Percentiles rank a stretch among this genome's conserved stretches.
Evolutionary conservation across 768 basidiomycete species (phyloP).

Genomic region (Calocera cornea): DNA sequence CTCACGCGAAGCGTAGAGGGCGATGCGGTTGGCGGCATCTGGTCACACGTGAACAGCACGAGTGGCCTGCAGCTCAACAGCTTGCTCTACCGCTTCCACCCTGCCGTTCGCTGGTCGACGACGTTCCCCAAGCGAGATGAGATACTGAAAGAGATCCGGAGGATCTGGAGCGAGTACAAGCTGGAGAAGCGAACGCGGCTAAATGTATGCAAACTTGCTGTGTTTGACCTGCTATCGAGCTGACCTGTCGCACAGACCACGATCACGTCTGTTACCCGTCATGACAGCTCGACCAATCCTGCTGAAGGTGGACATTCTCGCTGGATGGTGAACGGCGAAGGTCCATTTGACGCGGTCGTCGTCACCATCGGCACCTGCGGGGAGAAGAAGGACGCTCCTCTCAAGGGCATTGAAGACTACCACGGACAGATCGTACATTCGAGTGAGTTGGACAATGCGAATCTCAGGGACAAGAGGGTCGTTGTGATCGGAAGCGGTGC

Average conservation of each 20-base stretch:
- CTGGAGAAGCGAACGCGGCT: constrained; percentile 36
- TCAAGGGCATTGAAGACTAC: constrained; percentile 18
- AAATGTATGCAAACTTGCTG: constrained; percentile 21
- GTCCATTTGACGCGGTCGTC: constrained; percentile 38
- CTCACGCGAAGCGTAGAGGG: constrained; percentile 10
- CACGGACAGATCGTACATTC: constrained; percentile 34
- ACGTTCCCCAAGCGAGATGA: constrained; percentile 39
- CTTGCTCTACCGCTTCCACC: constrained; percentile 39
- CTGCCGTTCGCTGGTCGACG: constrained; percentile 31
- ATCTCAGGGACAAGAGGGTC: constrained; percentile 28
- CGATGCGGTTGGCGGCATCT: constrained; percentile 35
- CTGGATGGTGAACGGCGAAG: constrained; percentile 38
- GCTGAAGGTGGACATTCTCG: constrained; percentile 21
- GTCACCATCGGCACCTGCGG: constrained; percentile 40
- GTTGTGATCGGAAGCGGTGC: constrained; percentile 42
- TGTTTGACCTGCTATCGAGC: background rate
- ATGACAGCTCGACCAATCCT: constrained; percentile 11
- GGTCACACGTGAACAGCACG: constrained; percentile 39
- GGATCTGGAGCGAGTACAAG: constrained; percentile 38
- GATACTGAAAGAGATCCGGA: constrained; percentile 33
- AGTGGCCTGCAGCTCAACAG: constrained; percentile 41
- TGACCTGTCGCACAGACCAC: constrained; percentile 13
- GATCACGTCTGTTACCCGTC: constrained; percentile 27
- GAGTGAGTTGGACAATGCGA: constrained; percentile 32
- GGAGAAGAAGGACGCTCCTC: constrained; percentile 13